phyloP scores from a whole-genome alignment of 2,329 filamentous ascomycete genomes.

The Uncinocarpus reesii region DNA sequence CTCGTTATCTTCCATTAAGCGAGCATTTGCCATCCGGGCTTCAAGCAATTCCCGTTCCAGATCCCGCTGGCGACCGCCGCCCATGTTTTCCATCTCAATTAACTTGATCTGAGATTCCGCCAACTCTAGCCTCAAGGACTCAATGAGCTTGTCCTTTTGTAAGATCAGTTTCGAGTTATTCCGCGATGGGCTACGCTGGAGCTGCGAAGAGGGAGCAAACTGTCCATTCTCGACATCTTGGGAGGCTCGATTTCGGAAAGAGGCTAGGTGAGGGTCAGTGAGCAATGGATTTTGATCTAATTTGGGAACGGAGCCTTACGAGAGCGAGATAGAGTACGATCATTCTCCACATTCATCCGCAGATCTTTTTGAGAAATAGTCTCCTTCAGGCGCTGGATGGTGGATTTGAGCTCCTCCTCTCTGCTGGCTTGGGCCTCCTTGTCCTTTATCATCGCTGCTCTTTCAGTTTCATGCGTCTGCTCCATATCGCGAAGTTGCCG shows the following conservation, averaged over 20 bases:
- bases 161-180: constrained; percentile 82
- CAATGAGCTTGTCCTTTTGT: constrained; percentile 94
- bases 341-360: constrained; percentile 42
- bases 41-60: constrained; percentile 87
- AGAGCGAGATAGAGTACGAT: constrained; percentile 43
- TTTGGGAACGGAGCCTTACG: constrained; percentile 34
- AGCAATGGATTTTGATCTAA: neutral
- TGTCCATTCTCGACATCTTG: constrained; percentile 61
- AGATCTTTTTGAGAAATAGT: constrained; percentile 65
- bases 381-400: constrained; percentile 88
- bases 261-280: constrained; percentile 24
- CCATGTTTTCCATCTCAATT: constrained; percentile 85
- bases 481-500: constrained; percentile 85
- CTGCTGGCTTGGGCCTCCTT: constrained; percentile 76
- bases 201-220: constrained; percentile 75
- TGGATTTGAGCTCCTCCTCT: constrained; percentile 81
- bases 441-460: constrained; percentile 76
- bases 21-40: constrained; percentile 87
- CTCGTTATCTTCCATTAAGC: constrained; percentile 96
- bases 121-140: constrained; percentile 79
- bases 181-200: constrained; percentile 78
- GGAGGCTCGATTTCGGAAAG: constrained; percentile 44
- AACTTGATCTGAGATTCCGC: constrained; percentile 93
- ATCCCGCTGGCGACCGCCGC: constrained; percentile 75
- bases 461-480: constrained; percentile 82